Percentiles rank a stretch among this genome's conserved stretches.
Conservation (phyloP, 2,329 filamentous ascomycete genomes). For the Thielaviopsis euricoi region DNA sequence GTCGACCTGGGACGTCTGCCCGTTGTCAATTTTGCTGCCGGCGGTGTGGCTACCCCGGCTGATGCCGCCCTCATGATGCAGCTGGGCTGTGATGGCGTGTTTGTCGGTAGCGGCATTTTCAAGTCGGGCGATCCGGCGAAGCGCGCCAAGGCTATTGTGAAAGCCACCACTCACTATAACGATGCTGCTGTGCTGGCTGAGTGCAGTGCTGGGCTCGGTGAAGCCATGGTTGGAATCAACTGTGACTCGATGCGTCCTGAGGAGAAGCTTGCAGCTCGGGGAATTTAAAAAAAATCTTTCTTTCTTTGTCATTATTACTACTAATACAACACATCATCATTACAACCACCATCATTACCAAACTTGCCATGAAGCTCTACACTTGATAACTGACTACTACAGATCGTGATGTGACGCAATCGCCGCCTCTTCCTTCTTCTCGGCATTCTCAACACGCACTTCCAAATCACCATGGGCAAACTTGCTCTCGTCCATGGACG, state of each 20-base stretch:
- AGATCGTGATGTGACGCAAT: conserved; percentile 1
- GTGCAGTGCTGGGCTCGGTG: conserved; percentile 76
- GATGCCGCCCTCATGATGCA: conserved; percentile 98
- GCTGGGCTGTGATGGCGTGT: conserved; percentile 92
- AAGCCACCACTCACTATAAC: conserved; percentile 79
- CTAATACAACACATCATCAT: background rate
- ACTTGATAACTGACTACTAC: background rate
- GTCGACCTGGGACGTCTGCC: conserved; percentile 76
- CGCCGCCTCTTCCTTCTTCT: conserved; percentile 22
- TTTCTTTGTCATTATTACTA: background rate
- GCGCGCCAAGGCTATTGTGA: conserved; percentile 85
- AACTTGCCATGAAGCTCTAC: background rate
- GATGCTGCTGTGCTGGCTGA: conserved; percentile 75
- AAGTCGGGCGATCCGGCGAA: conserved; percentile 84
- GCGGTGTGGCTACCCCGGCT: conserved; percentile 97
- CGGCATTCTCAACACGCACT: conserved; percentile 38
- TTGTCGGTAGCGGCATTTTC: conserved; percentile 94
- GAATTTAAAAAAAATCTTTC: conserved; percentile 48
- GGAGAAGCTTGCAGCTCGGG: conserved; percentile 71
- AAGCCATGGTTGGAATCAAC: conserved; percentile 96
- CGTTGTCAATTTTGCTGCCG: conserved; percentile 94
- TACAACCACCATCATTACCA: background rate
- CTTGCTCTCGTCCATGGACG: conserved; percentile 30
- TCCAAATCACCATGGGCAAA: conserved; percentile 35
- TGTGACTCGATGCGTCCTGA: conserved; percentile 58